A percentile compares a stretch with the other conserved stretches of the same genome.
Evolutionary conservation across 176 grass and related monocot genomes (phyloP).

Genomic region (Musa troglodytarum): DNA sequence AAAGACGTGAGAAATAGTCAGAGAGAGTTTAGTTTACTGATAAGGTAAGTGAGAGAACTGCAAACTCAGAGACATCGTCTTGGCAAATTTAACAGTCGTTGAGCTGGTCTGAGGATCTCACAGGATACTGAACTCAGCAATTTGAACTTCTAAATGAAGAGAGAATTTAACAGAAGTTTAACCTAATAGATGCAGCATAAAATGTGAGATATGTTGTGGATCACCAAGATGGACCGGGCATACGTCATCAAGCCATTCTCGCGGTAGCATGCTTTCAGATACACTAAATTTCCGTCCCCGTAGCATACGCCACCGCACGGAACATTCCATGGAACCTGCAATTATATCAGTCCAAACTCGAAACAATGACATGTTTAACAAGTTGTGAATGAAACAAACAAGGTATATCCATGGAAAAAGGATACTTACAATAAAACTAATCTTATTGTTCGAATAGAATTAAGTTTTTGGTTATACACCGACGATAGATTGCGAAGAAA

Average conservation of each 20-base stretch:
- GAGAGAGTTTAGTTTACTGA: no score
- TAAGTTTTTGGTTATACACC: no score
- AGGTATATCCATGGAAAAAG: background rate
- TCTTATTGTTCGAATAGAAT: no score
- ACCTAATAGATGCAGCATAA: background rate
- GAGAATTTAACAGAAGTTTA: background rate
- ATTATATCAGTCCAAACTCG: background rate
- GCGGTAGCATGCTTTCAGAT: constrained; percentile 87
- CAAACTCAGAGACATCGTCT: no score
- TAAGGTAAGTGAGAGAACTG: no score
- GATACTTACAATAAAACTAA: no score
- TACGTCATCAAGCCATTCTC: constrained; percentile 85
- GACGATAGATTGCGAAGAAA: no score
- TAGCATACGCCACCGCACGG: constrained; percentile 50
- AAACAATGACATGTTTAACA: constrained; percentile 5
- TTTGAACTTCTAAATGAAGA: background rate
- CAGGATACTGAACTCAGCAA: background rate
- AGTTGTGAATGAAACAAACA: background rate
- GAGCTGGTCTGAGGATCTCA: background rate
- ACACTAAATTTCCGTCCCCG: no score
- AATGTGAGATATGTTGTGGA: constrained; percentile 80
- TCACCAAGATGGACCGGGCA: constrained; percentile 70
- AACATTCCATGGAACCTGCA: constrained; percentile 74
- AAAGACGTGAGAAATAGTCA: no score
- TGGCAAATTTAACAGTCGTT: no score